phyloP scores from a whole-genome alignment of 805 yeast species.

The Hanseniaspora lachancei region DNA sequence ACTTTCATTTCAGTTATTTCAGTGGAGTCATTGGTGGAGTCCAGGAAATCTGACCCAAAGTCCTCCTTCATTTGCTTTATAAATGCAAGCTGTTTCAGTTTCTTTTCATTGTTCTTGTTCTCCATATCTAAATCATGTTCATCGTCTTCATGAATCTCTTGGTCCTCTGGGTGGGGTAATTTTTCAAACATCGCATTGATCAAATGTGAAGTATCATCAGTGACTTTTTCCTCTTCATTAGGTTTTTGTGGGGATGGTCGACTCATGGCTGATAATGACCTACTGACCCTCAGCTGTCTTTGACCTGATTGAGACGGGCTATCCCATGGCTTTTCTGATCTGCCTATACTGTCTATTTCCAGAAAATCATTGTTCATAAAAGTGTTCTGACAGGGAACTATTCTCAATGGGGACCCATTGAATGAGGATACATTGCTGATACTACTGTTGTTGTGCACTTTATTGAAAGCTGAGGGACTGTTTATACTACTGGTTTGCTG shows the following conservation, averaged over 20 bases:
- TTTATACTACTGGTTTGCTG: not conserved
- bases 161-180: not conserved
- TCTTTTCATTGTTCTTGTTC: not conserved
- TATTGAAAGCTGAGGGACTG: not conserved
- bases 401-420: slow-evolving; percentile 2
- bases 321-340: not conserved
- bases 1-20: slow-evolving; percentile 15
- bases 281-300: not conserved
- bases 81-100: not conserved
- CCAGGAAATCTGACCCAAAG: slow-evolving; percentile 7
- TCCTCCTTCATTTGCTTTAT: slow-evolving; percentile 4
- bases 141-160: not conserved
- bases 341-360: slow-evolving; percentile 7
- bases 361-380: slow-evolving; percentile 1
- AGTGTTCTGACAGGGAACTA: not conserved
- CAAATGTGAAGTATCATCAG: not conserved
- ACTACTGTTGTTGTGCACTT: not conserved
- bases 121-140: not conserved
- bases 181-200: not conserved
- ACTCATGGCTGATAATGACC: not conserved
- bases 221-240: not conserved
- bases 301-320: not conserved
- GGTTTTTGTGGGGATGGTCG: not conserved
- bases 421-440: not conserved
- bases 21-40: slow-evolving; percentile 30